Conservation (phyloP, 2,329 filamentous ascomycete genomes). For the Talaromyces sp. region DNA sequence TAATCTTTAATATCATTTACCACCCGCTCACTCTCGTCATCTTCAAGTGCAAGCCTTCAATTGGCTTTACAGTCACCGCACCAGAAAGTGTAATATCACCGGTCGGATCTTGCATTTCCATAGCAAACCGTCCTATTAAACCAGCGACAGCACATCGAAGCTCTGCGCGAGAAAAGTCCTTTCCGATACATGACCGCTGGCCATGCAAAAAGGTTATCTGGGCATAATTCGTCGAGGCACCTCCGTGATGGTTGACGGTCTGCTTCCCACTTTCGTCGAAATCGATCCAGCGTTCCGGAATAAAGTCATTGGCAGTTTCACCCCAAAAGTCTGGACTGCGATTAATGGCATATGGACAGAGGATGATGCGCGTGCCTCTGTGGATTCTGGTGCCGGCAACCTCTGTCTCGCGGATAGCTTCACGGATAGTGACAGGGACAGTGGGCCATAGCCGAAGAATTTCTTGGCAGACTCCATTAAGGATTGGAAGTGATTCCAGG, state of each 20-base stretch:
- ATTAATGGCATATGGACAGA: slow-evolving; percentile 63
- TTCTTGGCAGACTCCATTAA: slow-evolving; percentile 70
- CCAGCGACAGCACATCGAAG: slow-evolving; percentile 21
- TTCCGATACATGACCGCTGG: slow-evolving; percentile 71
- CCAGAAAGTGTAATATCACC: slow-evolving; percentile 22
- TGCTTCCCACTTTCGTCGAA: slow-evolving; percentile 48
- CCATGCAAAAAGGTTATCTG: slow-evolving; percentile 75
- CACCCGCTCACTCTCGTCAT: slow-evolving; percentile 26
- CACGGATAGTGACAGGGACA: slow-evolving; percentile 62
- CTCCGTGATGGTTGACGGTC: slow-evolving; percentile 59
- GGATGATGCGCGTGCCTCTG: slow-evolving; percentile 60
- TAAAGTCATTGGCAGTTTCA: slow-evolving; percentile 61
- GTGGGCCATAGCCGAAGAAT: slow-evolving; percentile 64
- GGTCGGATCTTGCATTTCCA: slow-evolving; percentile 12
- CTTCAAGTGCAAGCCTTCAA: slow-evolving; percentile 31
- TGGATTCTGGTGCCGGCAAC: slow-evolving; percentile 59
- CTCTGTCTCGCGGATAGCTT: slow-evolving; percentile 57
- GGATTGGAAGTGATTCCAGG: slow-evolving; percentile 63
- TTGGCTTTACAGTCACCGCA: slow-evolving; percentile 32
- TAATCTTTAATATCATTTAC: slow-evolving; percentile 14
- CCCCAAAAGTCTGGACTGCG: slow-evolving; percentile 65
- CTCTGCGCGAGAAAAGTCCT: slow-evolving; percentile 35
- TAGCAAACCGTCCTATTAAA: slow-evolving; percentile 14
- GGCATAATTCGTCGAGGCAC: slow-evolving; percentile 57
- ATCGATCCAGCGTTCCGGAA: slow-evolving; percentile 65